phyloP scores from a whole-genome alignment of 768 basidiomycete genomes.

The Suillus lakei region DNA sequence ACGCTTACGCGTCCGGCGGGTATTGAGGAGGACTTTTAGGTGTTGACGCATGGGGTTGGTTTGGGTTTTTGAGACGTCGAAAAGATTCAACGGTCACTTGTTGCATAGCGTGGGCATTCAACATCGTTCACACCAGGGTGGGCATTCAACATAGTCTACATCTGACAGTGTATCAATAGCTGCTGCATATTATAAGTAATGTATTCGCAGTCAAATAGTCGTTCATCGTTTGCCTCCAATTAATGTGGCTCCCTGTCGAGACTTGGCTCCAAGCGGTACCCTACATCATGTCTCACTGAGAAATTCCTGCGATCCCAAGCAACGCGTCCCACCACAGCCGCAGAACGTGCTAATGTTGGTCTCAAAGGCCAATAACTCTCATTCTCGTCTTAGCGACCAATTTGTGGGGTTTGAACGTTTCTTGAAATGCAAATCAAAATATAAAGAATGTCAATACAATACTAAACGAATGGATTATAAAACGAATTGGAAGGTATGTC shows the following conservation, averaged over 20 bases:
- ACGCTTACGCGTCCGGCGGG: constrained; percentile 63
- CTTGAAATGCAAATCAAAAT: neutral
- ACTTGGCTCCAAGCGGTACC: too few species aligned
- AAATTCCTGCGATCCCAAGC: too few species aligned
- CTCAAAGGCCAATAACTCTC: neutral
- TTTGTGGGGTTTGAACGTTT: neutral
- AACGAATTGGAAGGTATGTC: neutral
- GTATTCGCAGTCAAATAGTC: neutral
- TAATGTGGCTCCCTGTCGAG: neutral
- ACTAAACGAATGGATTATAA: neutral
- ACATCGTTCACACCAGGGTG: constrained; percentile 26
- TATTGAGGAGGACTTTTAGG: constrained; percentile 55
- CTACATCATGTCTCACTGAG: too few species aligned
- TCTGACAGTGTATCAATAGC: constrained; percentile 34
- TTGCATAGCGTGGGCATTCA: constrained; percentile 23
- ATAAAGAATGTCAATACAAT: neutral
- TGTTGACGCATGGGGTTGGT: constrained; percentile 1
- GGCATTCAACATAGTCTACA: constrained; percentile 39
- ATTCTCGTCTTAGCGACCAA: neutral
- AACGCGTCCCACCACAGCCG: neutral
- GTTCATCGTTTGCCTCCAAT: neutral
- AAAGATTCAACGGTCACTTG: constrained; percentile 62
- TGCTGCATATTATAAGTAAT: constrained; percentile 3
- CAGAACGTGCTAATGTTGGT: neutral
- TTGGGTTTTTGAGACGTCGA: constrained; percentile 6